phyloP scores from a whole-genome alignment of 1,139 yeast species.

The Sugiyamaella grinbergsii region DNA sequence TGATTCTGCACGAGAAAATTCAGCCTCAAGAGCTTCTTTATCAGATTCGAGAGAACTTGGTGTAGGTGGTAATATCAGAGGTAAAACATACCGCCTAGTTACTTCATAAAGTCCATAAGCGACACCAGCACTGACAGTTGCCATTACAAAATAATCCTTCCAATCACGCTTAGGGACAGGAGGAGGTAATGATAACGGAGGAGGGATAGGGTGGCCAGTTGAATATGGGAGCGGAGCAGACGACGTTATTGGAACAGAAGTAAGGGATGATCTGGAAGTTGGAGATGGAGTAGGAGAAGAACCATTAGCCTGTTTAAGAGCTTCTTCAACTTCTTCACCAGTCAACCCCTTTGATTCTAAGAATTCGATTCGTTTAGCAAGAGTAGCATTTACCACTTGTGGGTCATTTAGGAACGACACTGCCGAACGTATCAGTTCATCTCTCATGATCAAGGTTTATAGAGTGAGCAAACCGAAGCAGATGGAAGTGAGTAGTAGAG shows the following conservation, averaged over 20 bases:
- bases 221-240: too few relatives aligned
- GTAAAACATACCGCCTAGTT: constrained; percentile 73
- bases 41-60: constrained; percentile 80
- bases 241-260: constrained; percentile 17
- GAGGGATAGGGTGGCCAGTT: constrained; percentile 32
- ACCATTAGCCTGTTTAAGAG: constrained; percentile 49
- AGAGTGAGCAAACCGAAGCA: too few relatives aligned
- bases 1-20: constrained; percentile 77
- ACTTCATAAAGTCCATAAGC: constrained; percentile 85
- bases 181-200: constrained; percentile 55
- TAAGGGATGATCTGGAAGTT: too few relatives aligned
- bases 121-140: constrained; percentile 94
- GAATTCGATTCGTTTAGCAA: constrained; percentile 83
- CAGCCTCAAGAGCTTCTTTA: constrained; percentile 76
- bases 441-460: too few relatives aligned
- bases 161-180: constrained; percentile 85
- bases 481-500: too few relatives aligned
- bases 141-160: constrained; percentile 97
- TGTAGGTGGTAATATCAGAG: constrained; percentile 82
- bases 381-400: constrained; percentile 71
- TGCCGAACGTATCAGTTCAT: constrained; percentile 76
- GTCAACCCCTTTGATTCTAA: constrained; percentile 83
- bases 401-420: constrained; percentile 80
- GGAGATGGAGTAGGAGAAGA: too few relatives aligned
- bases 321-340: constrained; percentile 79